phyloP scores from a whole-genome alignment of 805 yeast genomes.

The Yamadazyma nakazawae region DNA sequence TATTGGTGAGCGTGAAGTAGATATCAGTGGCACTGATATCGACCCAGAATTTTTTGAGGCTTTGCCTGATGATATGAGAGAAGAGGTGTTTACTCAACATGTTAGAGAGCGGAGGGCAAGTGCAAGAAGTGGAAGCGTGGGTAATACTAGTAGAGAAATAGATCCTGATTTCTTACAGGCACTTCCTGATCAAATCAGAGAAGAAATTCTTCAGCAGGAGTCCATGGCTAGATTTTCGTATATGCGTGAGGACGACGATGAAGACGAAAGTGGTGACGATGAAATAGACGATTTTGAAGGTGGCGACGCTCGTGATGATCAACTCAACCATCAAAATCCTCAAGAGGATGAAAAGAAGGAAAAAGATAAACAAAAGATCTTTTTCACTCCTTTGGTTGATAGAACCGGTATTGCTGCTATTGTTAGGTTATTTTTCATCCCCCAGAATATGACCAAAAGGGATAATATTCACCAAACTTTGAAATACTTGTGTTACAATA shows the following conservation, averaged over 20 bases:
- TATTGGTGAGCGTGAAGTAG: slow-evolving; percentile 76
- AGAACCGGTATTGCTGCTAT: slow-evolving; percentile 71
- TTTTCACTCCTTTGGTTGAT: slow-evolving; percentile 68
- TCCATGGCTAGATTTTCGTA: slow-evolving; percentile 39
- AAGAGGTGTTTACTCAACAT: slow-evolving; percentile 86
- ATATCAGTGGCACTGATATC: slow-evolving; percentile 84
- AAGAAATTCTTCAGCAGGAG: slow-evolving; percentile 60
- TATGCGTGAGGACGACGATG: slow-evolving; percentile 18
- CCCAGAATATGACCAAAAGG: slow-evolving; percentile 61
- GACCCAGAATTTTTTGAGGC: slow-evolving; percentile 91
- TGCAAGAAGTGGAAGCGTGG: slow-evolving; percentile 35
- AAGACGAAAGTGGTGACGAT: slow-evolving; percentile 10
- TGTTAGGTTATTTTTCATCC: slow-evolving; percentile 66
- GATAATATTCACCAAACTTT: slow-evolving; percentile 64
- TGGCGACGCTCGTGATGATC: background rate
- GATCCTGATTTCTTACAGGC: slow-evolving; percentile 81
- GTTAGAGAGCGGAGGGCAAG: slow-evolving; percentile 68
- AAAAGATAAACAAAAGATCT: slow-evolving; percentile 24
- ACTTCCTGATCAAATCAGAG: slow-evolving; percentile 65
- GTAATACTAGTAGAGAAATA: slow-evolving; percentile 56
- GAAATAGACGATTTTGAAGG: background rate
- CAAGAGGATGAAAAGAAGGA: slow-evolving; percentile 17
- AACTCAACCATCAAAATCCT: background rate
- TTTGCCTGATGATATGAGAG: slow-evolving; percentile 88
- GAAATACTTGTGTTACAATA: slow-evolving; percentile 65